phyloP scores from a whole-genome alignment of 1,284 basidiomycete genomes.

The Meira miltonrushii region DNA sequence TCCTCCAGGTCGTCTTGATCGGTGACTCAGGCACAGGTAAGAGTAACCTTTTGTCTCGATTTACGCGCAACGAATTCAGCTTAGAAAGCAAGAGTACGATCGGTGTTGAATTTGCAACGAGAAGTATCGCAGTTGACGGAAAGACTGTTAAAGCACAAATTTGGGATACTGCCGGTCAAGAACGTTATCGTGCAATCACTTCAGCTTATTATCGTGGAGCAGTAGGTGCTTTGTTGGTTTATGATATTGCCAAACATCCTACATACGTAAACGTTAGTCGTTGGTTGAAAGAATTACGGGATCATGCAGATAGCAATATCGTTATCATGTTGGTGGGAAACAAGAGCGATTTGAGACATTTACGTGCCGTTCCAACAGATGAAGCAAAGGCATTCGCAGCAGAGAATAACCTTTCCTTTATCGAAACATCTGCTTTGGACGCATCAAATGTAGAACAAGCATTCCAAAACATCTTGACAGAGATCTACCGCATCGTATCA shows the following conservation, averaged over 20 bases:
- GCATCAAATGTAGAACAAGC: conserved; percentile 88
- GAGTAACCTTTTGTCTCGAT: conserved; percentile 61
- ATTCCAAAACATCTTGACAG: conserved; percentile 91
- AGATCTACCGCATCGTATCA: conserved; percentile 53
- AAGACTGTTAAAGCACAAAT: conserved; percentile 99
- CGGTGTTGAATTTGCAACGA: conserved; percentile 96
- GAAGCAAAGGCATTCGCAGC: conserved; percentile 55
- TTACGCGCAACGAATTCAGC: conserved; percentile 99
- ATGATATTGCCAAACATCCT: conserved; percentile 66
- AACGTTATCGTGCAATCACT: conserved; percentile 97
- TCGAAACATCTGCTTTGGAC: conserved; percentile 98
- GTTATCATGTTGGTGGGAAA: conserved; percentile 59
- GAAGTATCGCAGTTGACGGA: conserved; percentile 86
- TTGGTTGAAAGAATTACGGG: conserved; percentile 95
- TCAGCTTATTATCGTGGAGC: conserved; percentile 95
- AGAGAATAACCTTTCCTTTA: conserved; percentile 77
- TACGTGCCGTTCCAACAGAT: conserved; percentile 91
- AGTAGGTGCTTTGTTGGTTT: conserved; percentile 61
- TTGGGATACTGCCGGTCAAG: conserved; percentile 99
- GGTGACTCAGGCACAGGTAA: conserved; percentile 99
- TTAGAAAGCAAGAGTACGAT: conserved; percentile 92
- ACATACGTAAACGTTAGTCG: conserved; percentile 93
- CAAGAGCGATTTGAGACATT: conserved; percentile 97
- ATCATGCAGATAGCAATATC: conserved; percentile 57
- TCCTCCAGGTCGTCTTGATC: conserved; percentile 23